Percentiles rank a stretch among this genome's conserved stretches.
These are phyloP conservation scores for Diaporthe sp. DNA, from an alignment of 2,329 filamentous ascomycete species.

Conservation along the genomic window DNA sequence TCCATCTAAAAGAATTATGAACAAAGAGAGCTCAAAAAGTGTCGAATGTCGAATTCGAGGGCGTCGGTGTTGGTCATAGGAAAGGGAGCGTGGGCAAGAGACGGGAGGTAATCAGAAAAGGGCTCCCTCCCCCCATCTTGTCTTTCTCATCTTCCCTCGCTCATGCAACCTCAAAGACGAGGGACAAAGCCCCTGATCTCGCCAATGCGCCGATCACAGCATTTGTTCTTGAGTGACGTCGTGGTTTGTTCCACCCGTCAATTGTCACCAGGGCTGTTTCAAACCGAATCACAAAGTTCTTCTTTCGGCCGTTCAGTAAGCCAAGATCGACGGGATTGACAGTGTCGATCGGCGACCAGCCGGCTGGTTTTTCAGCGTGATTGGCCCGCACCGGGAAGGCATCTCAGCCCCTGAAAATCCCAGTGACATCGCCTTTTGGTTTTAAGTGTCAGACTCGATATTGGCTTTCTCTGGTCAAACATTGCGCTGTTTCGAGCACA, in stretches of 20 bases:
- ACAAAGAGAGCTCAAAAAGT: not conserved
- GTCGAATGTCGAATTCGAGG: not conserved
- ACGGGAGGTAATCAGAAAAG: not conserved
- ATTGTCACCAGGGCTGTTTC: constrained; percentile 30
- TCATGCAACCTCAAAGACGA: not conserved
- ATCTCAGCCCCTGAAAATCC: constrained; percentile 26
- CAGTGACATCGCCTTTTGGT: constrained; percentile 3
- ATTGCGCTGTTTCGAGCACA: constrained; percentile 17
- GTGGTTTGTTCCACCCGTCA: constrained; percentile 27
- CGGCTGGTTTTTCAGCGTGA: not conserved
- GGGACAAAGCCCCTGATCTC: constrained; percentile 31
- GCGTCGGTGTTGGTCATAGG: not conserved
- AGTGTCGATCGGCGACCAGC: constrained; percentile 26
- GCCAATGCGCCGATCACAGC: constrained; percentile 29
- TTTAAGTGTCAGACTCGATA: not conserved
- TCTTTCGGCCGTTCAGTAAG: not conserved
- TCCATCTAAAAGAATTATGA: constrained; percentile 2
- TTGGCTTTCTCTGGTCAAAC: constrained; percentile 1
- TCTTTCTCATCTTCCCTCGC: constrained; percentile 6
- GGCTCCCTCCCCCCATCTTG: not conserved
- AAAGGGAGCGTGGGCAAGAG: constrained; percentile 1
- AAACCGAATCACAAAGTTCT: constrained; percentile 29
- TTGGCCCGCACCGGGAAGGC: constrained; percentile 1
- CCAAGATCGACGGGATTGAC: constrained; percentile 15
- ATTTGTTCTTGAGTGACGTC: constrained; percentile 32